These are phyloP conservation scores for Amanita pseudoporphyria DNA, from an alignment of 768 basidiomycete species.

Conservation along the genomic window DNA sequence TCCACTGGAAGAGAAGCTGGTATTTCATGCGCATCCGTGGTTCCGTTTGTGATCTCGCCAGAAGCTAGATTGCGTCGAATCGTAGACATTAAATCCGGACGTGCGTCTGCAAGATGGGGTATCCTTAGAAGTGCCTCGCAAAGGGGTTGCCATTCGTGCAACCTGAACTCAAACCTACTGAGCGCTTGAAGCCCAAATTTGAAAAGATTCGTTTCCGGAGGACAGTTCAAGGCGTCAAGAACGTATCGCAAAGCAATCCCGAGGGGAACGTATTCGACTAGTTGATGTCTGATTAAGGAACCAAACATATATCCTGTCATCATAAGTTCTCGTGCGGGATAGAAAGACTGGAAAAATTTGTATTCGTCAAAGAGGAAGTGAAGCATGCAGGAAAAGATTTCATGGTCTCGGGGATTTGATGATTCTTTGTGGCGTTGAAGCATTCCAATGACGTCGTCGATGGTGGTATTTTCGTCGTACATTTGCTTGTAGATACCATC, in stretches of 20 bases:
- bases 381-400: conserved; percentile 99
- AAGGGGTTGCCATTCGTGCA: conserved; percentile 87
- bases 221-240: conserved; percentile 84
- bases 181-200: conserved; percentile 93
- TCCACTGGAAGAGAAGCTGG: conserved; percentile 24
- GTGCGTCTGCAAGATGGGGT: conserved; percentile 75
- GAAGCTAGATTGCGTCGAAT: conserved; percentile 64
- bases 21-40: conserved; percentile 26
- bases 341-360: conserved; percentile 97
- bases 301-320: conserved; percentile 98
- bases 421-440: conserved; percentile 83
- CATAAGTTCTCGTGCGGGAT: conserved; percentile 85
- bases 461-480: conserved; percentile 92
- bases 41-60: conserved; percentile 35
- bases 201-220: conserved; percentile 89
- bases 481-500: conserved; percentile 96
- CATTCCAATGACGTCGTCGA: conserved; percentile 88
- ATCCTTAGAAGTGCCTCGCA: conserved; percentile 86
- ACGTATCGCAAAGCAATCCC: conserved; percentile 97
- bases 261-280: conserved; percentile 90
- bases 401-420: conserved; percentile 76
- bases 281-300: conserved; percentile 86
- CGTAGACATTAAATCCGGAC: conserved; percentile 68
- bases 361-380: conserved; percentile 99
- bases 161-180: conserved; percentile 73